phyloP scores from a whole-genome alignment of 129 eudicot species.

The Pseudognaphalium luteoalbum region DNA sequence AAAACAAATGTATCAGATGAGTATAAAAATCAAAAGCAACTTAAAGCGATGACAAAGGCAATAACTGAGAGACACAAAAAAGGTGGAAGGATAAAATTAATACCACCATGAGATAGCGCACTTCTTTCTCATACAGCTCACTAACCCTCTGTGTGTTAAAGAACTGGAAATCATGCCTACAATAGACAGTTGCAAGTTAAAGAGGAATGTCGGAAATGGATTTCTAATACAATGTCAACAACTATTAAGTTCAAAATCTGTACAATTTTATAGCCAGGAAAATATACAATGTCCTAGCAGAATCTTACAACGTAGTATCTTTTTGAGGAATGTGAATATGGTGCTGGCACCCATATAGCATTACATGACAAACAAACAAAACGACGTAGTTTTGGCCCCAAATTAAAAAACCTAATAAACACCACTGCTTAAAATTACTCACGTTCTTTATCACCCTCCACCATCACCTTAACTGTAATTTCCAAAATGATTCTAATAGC shows the following conservation, averaged over 20 bases:
- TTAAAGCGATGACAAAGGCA: neutral
- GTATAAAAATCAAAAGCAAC: neutral
- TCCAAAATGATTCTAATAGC: too few relatives aligned
- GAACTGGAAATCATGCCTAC: constrained; percentile 98
- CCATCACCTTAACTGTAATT: too few relatives aligned
- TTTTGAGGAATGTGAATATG: too few relatives aligned
- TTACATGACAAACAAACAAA: too few relatives aligned
- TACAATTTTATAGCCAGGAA: neutral
- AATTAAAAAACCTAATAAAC: too few relatives aligned
- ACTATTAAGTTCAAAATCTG: neutral
- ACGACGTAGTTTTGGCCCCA: too few relatives aligned
- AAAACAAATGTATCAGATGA: neutral
- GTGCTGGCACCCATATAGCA: too few relatives aligned
- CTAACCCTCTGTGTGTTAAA: constrained; percentile 93
- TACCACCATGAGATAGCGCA: constrained; percentile 95
- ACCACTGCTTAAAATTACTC: too few relatives aligned
- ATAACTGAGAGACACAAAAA: neutral
- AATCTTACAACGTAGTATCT: constrained; percentile 76
- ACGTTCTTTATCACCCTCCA: too few relatives aligned
- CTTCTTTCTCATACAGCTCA: constrained; percentile 98
- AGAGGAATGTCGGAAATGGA: neutral
- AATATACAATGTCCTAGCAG: neutral
- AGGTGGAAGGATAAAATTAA: neutral
- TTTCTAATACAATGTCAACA: neutral
- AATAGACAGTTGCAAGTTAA: constrained; percentile 4